phyloP scores from a whole-genome alignment of 768 basidiomycete species.

The Wakefieldia striispora region DNA sequence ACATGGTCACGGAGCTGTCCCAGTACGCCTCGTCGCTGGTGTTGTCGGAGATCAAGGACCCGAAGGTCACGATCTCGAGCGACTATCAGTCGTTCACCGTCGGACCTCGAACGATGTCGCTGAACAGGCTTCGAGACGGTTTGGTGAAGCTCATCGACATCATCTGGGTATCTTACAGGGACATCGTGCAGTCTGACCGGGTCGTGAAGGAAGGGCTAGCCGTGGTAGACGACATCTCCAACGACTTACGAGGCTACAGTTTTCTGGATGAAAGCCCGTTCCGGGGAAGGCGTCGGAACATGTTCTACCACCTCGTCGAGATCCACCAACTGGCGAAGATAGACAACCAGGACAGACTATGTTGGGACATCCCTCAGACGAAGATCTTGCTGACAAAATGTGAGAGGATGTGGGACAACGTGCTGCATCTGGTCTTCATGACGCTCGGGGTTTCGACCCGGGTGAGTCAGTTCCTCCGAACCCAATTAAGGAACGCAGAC shows the following conservation, averaged over 20 bases:
- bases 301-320: not conserved
- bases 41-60: not conserved
- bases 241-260: no score
- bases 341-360: not conserved
- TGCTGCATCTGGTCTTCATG: not conserved
- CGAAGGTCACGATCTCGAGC: not conserved
- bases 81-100: not conserved
- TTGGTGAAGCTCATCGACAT: not conserved
- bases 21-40: not conserved
- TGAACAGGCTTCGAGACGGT: not conserved
- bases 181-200: no score
- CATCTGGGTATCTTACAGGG: not conserved
- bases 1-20: not conserved
- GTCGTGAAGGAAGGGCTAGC: no score
- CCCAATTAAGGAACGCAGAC: not conserved
- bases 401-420: not conserved
- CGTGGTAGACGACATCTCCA: no score
- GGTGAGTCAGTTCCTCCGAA: not conserved
- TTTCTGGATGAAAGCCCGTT: not conserved
- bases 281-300: rapidly evolving
- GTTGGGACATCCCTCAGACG: slow-evolving; percentile 11
- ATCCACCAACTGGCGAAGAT: not conserved
- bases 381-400: not conserved
- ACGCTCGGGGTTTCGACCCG: not conserved
- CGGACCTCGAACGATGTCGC: not conserved